Conservation (phyloP, 768 basidiomycete genomes). For the Suillus americanus region DNA sequence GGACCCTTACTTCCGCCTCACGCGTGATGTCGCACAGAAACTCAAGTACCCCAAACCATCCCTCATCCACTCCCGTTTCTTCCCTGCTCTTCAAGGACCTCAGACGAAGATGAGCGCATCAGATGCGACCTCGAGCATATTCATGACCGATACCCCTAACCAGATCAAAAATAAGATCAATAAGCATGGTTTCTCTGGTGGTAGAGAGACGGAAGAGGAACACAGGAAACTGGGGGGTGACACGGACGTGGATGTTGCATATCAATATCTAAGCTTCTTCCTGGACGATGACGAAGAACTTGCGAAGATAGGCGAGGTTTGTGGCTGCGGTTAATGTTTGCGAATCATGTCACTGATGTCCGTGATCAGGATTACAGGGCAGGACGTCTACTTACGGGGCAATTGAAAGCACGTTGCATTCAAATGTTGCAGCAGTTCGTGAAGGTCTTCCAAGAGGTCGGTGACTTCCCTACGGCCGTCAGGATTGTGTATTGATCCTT, state of each 20-base stretch:
- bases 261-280: conserved; percentile 95
- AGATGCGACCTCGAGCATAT: conserved; percentile 89
- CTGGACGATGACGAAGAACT: conserved; percentile 93
- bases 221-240: conserved; percentile 87
- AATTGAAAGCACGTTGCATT: conserved; percentile 90
- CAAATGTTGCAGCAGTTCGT: conserved; percentile 80
- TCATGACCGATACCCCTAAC: conserved; percentile 88
- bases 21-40: conserved; percentile 91
- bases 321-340: conserved; percentile 17
- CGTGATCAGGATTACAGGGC: conserved; percentile 81
- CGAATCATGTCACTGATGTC: not conserved
- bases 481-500: conserved; percentile 10
- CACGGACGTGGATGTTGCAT: conserved; percentile 93
- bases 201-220: conserved; percentile 93
- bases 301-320: conserved; percentile 69
- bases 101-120: conserved; percentile 99
- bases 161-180: conserved; percentile 99
- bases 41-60: conserved; percentile 95
- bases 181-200: conserved; percentile 94
- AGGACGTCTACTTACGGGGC: conserved; percentile 83
- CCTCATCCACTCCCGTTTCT: conserved; percentile 93
- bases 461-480: conserved; percentile 12
- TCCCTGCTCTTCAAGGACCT: conserved; percentile 96
- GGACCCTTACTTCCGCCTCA: conserved; percentile 96
- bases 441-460: conserved; percentile 79